These are phyloP conservation scores for Cadophora sp. DNA, from an alignment of 2,329 filamentous ascomycete species.

Conservation along the genomic window DNA sequence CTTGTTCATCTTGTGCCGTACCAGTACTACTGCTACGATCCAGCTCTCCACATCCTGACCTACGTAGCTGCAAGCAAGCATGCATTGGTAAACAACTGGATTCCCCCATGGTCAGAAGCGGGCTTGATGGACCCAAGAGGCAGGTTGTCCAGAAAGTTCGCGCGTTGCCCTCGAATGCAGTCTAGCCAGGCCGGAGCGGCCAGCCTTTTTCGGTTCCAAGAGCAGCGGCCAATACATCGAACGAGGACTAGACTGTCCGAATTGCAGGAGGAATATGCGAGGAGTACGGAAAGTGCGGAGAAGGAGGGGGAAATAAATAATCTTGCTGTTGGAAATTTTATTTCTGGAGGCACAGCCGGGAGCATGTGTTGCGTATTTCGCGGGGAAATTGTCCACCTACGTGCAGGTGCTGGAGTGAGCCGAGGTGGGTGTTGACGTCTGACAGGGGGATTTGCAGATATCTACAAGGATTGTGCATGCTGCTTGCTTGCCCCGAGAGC, in stretches of 20 bases:
- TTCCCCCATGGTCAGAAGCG: no score
- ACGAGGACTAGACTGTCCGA: neutral
- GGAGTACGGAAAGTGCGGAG: neutral
- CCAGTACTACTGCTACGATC: neutral
- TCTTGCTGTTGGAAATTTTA: neutral
- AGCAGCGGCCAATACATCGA: neutral
- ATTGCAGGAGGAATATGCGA: no score
- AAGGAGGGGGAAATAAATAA: no score
- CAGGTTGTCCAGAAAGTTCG: neutral
- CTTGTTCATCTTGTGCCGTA: neutral
- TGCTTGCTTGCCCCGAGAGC: no score
- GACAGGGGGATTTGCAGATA: neutral
- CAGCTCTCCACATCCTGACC: no score
- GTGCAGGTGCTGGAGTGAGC: neutral
- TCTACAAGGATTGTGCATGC: no score
- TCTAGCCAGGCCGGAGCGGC: neutral
- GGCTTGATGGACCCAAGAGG: neutral
- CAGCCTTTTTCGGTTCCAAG: neutral
- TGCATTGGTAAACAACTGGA: neutral
- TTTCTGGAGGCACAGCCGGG: neutral
- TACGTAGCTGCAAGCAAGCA: neutral
- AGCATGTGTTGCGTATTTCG: neutral
- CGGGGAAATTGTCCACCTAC: neutral
- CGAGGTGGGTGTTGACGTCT: neutral
- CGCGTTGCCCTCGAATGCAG: neutral